Conservation (phyloP, 2,329 filamentous ascomycete genomes). For the Fusarium sp. region DNA sequence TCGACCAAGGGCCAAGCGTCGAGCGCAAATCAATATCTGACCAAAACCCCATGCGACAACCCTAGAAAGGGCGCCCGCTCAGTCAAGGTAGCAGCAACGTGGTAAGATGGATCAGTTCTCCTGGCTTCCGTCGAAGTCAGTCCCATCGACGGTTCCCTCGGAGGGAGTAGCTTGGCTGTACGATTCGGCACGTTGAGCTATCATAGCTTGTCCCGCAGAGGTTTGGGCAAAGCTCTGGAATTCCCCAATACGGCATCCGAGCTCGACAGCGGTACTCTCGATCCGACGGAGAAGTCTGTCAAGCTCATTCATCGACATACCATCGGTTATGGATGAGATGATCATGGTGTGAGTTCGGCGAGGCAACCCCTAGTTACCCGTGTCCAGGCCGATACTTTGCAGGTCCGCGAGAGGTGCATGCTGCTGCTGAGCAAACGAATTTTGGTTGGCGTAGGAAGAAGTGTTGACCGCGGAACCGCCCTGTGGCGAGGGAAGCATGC, state of each 20-base stretch:
- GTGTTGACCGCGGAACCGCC: neutral
- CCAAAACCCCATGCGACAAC: neutral
- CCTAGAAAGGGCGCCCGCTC: neutral
- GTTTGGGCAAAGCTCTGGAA: constrained; percentile 59
- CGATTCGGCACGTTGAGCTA: constrained; percentile 17
- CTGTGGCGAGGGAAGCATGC: neutral
- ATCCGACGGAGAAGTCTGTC: constrained; percentile 63
- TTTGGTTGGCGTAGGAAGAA: neutral
- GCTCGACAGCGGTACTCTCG: constrained; percentile 65
- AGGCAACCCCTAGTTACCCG: constrained; percentile 52
- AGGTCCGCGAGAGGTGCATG: constrained; percentile 39
- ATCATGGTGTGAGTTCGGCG: constrained; percentile 42
- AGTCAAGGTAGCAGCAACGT: neutral
- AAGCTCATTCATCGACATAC: constrained; percentile 57
- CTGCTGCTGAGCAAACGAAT: constrained; percentile 31
- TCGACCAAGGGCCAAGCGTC: neutral
- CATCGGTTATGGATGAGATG: constrained; percentile 59
- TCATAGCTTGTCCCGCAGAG: constrained; percentile 18
- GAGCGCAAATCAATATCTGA: neutral
- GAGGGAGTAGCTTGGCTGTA: constrained; percentile 32
- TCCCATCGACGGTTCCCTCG: constrained; percentile 23
- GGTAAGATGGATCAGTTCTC: constrained; percentile 5
- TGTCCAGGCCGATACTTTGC: constrained; percentile 43
- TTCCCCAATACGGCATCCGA: constrained; percentile 64
- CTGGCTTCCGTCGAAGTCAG: neutral